Evolutionary conservation across 1,139 yeast genomes (phyloP).

Genomic region (Kodamaea arcana): DNA sequence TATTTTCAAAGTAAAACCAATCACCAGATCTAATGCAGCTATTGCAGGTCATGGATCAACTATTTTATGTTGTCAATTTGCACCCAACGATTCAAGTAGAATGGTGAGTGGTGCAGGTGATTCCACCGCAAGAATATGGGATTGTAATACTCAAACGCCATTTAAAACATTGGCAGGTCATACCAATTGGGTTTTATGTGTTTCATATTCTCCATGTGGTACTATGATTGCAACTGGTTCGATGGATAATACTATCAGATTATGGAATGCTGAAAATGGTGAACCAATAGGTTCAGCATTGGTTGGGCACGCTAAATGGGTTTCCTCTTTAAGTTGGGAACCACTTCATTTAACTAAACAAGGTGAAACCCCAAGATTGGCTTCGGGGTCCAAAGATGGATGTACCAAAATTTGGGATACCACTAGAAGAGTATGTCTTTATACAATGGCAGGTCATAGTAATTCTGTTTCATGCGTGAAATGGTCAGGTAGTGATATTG

Average conservation of each 20-base stretch:
- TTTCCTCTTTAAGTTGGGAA: conserved; percentile 89
- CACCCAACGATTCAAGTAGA: conserved; percentile 81
- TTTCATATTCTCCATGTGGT: conserved; percentile 93
- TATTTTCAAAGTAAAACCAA: conserved; percentile 86
- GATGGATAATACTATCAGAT: conserved; percentile 83
- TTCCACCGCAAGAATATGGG: conserved; percentile 97
- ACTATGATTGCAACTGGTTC: conserved; percentile 91
- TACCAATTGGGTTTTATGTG: conserved; percentile 89
- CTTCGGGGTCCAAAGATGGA: conserved; percentile 89
- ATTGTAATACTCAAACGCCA: conserved; percentile 92
- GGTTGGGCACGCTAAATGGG: conserved; percentile 84
- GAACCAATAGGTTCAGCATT: conserved; percentile 69
- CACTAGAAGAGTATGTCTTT: conserved; percentile 59
- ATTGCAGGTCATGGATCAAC: conserved; percentile 96
- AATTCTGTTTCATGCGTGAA: conserved; percentile 88
- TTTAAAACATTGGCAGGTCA: conserved; percentile 78
- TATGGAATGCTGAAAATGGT: conserved; percentile 79
- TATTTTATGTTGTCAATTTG: conserved; percentile 85
- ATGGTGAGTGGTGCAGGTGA: conserved; percentile 98
- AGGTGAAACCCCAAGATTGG: conserved; percentile 68
- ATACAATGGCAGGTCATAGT: conserved; percentile 84
- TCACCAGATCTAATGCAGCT: conserved; percentile 87
- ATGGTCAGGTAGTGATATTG: conserved; percentile 89
- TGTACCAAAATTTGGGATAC: conserved; percentile 90
- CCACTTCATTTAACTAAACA: conserved; percentile 77